Conservation (phyloP, 331 rosid genomes). For the Dryas integrifolia region DNA sequence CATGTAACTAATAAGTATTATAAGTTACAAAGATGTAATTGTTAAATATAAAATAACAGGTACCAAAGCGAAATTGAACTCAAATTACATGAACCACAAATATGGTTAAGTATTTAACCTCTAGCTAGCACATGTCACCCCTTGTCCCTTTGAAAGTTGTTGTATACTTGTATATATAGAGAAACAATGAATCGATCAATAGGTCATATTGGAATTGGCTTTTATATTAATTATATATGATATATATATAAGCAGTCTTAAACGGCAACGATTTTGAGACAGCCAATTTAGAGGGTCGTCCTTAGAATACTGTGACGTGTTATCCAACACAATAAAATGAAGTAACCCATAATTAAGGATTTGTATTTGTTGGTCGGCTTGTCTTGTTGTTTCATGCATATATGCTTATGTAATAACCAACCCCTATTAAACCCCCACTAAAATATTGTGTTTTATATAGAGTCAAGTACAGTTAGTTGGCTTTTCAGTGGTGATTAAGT, state of each 20-base stretch:
- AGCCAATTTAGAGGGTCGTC: conserved; percentile 16
- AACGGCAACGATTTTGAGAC: conserved; percentile 22
- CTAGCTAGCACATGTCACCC: too few species aligned
- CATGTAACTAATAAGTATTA: too few species aligned
- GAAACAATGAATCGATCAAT: too few species aligned
- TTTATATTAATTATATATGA: not conserved
- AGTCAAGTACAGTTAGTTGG: conserved; percentile 54
- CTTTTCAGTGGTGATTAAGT: conserved; percentile 35
- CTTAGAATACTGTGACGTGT: conserved; percentile 36
- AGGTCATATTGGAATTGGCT: too few species aligned
- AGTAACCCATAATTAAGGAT: conserved; percentile 48
- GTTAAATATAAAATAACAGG: too few species aligned
- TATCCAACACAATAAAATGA: conserved; percentile 41
- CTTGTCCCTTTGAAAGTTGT: too few species aligned
- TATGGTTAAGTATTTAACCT: too few species aligned
- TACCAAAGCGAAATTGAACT: too few species aligned
- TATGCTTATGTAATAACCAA: conserved; percentile 21
- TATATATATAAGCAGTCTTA: not conserved
- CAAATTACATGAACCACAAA: too few species aligned
- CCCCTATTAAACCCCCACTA: conserved; percentile 21
- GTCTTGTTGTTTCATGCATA: conserved; percentile 27
- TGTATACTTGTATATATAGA: too few species aligned
- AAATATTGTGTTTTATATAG: conserved; percentile 14
- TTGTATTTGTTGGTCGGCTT: conserved; percentile 29
- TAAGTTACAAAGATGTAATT: too few species aligned